Evolutionary conservation across 2,329 filamentous ascomycete species (phyloP), one percentile per base, ranked within the genome.

Genomic region (Colletotrichum nymphaeae): DNA sequence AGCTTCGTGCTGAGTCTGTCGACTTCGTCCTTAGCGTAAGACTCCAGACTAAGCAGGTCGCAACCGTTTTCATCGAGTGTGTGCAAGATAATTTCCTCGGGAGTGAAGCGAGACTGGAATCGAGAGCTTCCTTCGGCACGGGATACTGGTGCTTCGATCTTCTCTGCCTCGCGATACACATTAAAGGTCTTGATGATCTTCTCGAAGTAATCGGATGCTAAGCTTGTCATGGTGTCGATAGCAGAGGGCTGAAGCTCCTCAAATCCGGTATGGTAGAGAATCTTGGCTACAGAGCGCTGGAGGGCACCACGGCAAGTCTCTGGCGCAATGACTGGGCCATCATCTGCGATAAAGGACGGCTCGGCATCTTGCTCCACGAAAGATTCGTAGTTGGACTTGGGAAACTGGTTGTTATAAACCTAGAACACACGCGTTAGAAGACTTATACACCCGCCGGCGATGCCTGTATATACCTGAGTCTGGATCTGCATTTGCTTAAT

Each of bases 401-500:
- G 95, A 78, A 99, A 99, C 82, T 99, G 97, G 79, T 99, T 99
- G 79, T 95, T 94, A 81, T 99, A 99, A 80, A 97, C 94, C 93
- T 97, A 42, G 67, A 64, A n/a, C 24, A 71, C 2, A 58, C 35
- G 35, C n/a, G 57, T 37, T 37, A 71, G 9, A 35, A 30, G 58
- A 71, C 35, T 7, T n/a, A 16, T 42, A 22, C 42, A 24, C 56
- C 37, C 14, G 30, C 26, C 30, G 16, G 19, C 19, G n/a, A 46
- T 62, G 8, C 52, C 32, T 22, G 35, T 63, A 79, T 86, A 80
- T 90, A 95, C 94, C 89, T 98, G 97, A 64, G 95, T 94, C 82
- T 99, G 97, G 67, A 98, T 91, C 84, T 99, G 97, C 97, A 99
- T 99, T 85, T 99, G 97, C 86, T 98, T 99, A 81, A 99, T 97